Conservation (phyloP, 2,329 filamentous ascomycete species). For the Aspergillus brunneoviolaceus region DNA sequence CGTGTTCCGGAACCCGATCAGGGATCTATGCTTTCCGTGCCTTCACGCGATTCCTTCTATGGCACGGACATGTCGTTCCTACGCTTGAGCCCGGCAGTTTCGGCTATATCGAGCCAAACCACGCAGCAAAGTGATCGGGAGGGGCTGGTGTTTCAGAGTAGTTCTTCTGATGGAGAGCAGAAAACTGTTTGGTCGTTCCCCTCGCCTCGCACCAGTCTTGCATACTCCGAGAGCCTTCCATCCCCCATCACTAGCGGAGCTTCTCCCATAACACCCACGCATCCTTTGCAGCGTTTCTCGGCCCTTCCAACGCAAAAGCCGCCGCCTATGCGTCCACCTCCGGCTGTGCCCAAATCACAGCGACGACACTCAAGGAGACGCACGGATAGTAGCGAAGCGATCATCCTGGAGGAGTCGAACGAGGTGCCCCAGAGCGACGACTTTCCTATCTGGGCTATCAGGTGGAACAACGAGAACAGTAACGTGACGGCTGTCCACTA, state of each 20-base stretch:
- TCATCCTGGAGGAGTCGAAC: constrained; percentile 45
- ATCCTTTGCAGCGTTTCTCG: constrained; percentile 41
- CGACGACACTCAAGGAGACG: constrained; percentile 41
- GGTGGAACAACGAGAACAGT: constrained; percentile 44
- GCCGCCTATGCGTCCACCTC: constrained; percentile 32
- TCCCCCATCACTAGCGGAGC: constrained; percentile 37
- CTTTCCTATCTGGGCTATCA: constrained; percentile 44
- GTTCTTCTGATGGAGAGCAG: constrained; percentile 37
- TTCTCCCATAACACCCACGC: constrained; percentile 42
- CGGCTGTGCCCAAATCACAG: constrained; percentile 33
- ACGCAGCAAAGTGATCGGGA: constrained; percentile 30
- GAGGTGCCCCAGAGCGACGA: constrained; percentile 57
- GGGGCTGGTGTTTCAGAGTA: constrained; percentile 27
- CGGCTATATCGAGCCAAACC: constrained; percentile 29
- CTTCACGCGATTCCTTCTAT: constrained; percentile 36
- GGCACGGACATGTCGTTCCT: constrained; percentile 41
- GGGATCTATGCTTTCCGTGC: constrained; percentile 31
- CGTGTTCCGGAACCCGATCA: constrained; percentile 26
- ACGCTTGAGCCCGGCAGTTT: constrained; percentile 38
- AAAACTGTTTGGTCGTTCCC: constrained; percentile 31
- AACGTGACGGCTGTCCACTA: constrained; percentile 39
- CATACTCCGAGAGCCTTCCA: constrained; percentile 40
- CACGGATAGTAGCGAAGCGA: constrained; percentile 48
- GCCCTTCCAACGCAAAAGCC: constrained; percentile 35
- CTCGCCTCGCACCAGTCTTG: constrained; percentile 35